Conservation (phyloP, 768 basidiomycete species). For the Ephemerocybe angulata region DNA sequence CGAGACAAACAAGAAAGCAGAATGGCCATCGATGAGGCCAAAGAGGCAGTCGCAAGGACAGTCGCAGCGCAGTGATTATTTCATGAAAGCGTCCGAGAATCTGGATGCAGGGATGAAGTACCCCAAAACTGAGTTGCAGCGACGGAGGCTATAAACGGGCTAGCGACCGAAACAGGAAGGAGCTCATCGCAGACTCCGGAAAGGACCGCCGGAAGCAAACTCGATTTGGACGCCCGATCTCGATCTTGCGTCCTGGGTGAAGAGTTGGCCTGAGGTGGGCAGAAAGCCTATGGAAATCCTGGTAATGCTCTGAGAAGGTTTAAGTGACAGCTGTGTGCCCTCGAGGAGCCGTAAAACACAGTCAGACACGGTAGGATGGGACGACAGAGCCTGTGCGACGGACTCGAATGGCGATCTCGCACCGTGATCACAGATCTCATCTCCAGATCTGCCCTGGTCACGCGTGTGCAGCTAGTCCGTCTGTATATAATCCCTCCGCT, state of each 20-base stretch:
- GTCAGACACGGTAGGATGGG: not conserved
- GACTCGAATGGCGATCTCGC: constrained; percentile 10
- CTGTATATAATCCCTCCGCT: constrained; percentile 34
- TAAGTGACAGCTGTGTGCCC: not conserved
- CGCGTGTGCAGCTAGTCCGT: constrained; percentile 18
- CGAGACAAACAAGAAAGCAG: not conserved
- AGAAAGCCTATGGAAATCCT: not conserved
- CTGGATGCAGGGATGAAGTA: constrained; percentile 10
- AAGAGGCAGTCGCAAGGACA: constrained; percentile 1
- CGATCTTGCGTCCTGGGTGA: not conserved
- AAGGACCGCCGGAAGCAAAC: constrained; percentile 27
- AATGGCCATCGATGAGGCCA: not conserved
- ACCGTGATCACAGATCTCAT: constrained; percentile 16
- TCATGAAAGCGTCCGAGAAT: constrained; percentile 14
- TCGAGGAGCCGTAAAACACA: not conserved
- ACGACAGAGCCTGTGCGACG: not conserved
- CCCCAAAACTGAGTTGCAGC: constrained; percentile 8
- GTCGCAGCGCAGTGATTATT: not conserved
- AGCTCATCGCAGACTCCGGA: constrained; percentile 14
- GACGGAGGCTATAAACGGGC: constrained; percentile 25
- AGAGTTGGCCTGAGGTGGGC: not conserved
- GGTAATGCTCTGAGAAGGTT: not conserved
- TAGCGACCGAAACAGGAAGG: not conserved
- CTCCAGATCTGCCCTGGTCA: constrained; percentile 32
- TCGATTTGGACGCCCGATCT: constrained; percentile 19